Evolutionary conservation across 1,139 yeast species (phyloP), one percentile per base, ranked within the genome.

Genomic region (Debaryomycetaceae sp.): DNA sequence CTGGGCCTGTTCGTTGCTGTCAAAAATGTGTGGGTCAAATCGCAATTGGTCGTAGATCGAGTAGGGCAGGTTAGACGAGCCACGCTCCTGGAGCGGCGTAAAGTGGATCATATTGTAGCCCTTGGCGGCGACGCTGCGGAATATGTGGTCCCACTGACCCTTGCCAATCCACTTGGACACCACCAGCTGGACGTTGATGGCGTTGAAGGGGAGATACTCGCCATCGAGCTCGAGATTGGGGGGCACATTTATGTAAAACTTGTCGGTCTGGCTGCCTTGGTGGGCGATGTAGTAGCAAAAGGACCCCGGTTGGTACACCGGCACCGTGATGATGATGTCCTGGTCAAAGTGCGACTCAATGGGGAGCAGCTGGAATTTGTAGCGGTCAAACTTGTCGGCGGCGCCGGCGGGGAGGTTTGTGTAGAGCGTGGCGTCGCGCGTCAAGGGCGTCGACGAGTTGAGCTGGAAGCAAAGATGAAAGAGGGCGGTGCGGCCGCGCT

Each of bases 91-190:
- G 41, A 91, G 65, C 0, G 98, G 98, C 2, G 97, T 88, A 53
- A 91, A 91, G 60, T 91, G 98, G 28, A 91, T 65, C 96, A 89
- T 85, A 54, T 91, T 91, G 63, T 89, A 91, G 13, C 93, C 91
- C 56, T 91, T 91, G 7, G 58, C 53, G 12, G 78, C 61, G 27
- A 91, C 72, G 30, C 73, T 71, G 3, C 56, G 50, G 37, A 91
- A 82, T 37, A 84, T 62, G 1, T 60, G 51, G 36, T 75, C 75
- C 97, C 97, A 91, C 18, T 73, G 50, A 8, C 14, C 14, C 30
- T 43, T 51, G 1, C 96, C 96, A 61, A 88, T 74, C 93, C 96
- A 86, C 59, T 91, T 91, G 27, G 96, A 84, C 8, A 91, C 75
- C 23, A 91, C 81, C 2, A 95, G 77, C 55, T 89, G 93, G 49